Evolutionary conservation across 192 early-diverging fungal species (phyloP).

Genomic region (Cladochytrium replicatum): DNA sequence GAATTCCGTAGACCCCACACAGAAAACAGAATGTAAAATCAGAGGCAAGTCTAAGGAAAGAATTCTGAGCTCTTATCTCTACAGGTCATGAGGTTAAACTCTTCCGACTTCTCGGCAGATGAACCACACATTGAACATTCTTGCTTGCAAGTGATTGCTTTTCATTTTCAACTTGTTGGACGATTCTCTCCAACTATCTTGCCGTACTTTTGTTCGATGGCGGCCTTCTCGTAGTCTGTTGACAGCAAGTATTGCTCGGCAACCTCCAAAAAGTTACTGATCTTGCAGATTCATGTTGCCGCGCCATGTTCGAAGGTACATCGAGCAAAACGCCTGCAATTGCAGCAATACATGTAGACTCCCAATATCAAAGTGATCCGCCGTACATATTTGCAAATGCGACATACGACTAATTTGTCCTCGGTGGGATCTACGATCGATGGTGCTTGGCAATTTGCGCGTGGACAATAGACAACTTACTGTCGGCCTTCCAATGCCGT

Average conservation of each 20-base stretch:
- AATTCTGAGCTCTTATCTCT: not conserved
- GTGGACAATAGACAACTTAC: constrained; percentile 29
- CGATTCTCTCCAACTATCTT: constrained; percentile 16
- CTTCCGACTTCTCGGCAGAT: constrained; percentile 16
- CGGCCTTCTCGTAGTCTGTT: not conserved
- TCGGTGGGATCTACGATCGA: constrained; percentile 16
- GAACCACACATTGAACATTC: constrained; percentile 15
- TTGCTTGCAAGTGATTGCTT: constrained; percentile 11
- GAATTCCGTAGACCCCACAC: constrained; percentile 7
- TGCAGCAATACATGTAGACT: not conserved
- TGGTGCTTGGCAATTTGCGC: constrained; percentile 18
- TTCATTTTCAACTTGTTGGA: constrained; percentile 16
- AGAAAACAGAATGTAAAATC: constrained; percentile 24
- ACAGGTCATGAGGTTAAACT: constrained; percentile 27
- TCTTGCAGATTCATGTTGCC: constrained; percentile 20
- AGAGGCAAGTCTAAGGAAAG: not conserved
- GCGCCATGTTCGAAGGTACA: constrained; percentile 24
- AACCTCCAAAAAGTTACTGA: constrained; percentile 8
- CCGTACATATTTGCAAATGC: constrained; percentile 11
- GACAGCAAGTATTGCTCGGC: constrained; percentile 16
- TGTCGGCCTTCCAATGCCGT: constrained; percentile 9
- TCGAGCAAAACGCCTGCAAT: constrained; percentile 24
- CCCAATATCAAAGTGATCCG: not conserved
- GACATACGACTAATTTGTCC: constrained; percentile 30
- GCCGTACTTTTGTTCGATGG: constrained; percentile 23